Evolutionary conservation across 495 filamentous ascomycete species (phyloP).

Genomic region (Extremus antarcticus): DNA sequence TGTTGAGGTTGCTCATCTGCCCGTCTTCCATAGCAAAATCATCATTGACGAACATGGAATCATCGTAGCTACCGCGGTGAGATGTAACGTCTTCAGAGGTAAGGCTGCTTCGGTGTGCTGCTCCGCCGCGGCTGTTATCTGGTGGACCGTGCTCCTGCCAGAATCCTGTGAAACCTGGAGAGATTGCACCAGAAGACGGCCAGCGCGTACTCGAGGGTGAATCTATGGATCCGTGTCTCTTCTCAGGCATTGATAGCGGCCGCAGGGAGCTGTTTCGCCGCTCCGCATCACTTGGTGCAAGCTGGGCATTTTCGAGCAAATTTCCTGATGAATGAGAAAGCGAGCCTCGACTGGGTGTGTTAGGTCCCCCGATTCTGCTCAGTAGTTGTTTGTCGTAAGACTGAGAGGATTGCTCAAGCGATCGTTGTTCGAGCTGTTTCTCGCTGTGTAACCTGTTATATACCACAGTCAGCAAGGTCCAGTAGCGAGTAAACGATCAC

Average conservation of each 20-base stretch:
- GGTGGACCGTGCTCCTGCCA: constrained; percentile 6
- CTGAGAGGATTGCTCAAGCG: constrained; percentile 51
- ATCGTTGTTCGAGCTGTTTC: constrained; percentile 44
- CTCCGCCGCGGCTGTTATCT: constrained; percentile 5
- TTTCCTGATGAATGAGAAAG: constrained; percentile 12
- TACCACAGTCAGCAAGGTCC: not conserved
- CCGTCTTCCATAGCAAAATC: constrained; percentile 32
- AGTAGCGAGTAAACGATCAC: too few relatives aligned
- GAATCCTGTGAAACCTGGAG: constrained; percentile 26
- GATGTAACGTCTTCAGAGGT: constrained; percentile 32
- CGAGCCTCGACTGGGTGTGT: constrained; percentile 42
- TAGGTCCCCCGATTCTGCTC: constrained; percentile 59
- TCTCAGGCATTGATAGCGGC: constrained; percentile 28
- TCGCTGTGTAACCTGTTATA: constrained; percentile 47
- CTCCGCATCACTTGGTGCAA: constrained; percentile 9
- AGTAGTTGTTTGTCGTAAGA: constrained; percentile 71
- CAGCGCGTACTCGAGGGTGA: constrained; percentile 23
- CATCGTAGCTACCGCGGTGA: constrained; percentile 53
- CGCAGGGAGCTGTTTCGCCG: constrained; percentile 26
- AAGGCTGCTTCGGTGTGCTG: constrained; percentile 19
- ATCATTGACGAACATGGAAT: constrained; percentile 55
- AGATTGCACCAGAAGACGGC: constrained; percentile 25
- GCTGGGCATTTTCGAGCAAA: constrained; percentile 17
- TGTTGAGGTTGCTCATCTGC: constrained; percentile 31
- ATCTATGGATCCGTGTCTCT: constrained; percentile 24